phyloP scores from a whole-genome alignment of 1,284 basidiomycete species.

The Schizophyllum commune region DNA sequence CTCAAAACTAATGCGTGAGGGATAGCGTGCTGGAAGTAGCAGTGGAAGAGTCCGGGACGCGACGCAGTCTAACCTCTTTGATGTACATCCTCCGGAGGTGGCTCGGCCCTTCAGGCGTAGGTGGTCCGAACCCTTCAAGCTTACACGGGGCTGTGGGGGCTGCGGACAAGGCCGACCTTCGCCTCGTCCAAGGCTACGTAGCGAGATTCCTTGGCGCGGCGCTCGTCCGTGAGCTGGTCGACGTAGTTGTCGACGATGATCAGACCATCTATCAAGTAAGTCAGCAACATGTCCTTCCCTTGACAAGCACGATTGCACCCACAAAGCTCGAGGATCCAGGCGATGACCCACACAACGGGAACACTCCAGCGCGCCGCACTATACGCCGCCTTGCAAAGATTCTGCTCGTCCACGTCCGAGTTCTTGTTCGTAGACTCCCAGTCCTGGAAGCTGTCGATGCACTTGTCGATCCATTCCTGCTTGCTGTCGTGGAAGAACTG shows the following conservation, averaged over 20 bases:
- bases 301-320: conserved; percentile 16
- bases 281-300: conserved; percentile 3
- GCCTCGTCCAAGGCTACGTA: neutral
- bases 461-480: conserved; percentile 23
- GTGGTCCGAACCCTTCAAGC: neutral
- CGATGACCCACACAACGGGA: conserved; percentile 31
- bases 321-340: conserved; percentile 47
- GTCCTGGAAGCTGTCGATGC: conserved; percentile 25
- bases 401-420: neutral
- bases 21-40: neutral
- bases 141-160: too few species aligned
- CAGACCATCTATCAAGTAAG: conserved; percentile 25
- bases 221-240: conserved; percentile 39
- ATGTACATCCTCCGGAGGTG: neutral
- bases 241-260: conserved; percentile 40
- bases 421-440: conserved; percentile 18
- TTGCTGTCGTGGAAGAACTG: conserved; percentile 34
- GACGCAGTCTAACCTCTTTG: neutral
- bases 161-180: neutral
- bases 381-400: conserved; percentile 25
- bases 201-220: conserved; percentile 19
- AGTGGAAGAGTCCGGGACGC: neutral
- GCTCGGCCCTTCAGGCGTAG: neutral
- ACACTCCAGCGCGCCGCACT: conserved; percentile 28
- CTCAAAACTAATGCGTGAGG: neutral